Percentiles rank a stretch among this genome's conserved stretches.
phyloP scores from a whole-genome alignment of 495 filamentous ascomycete genomes.

The Aspergillus cavernicola region DNA sequence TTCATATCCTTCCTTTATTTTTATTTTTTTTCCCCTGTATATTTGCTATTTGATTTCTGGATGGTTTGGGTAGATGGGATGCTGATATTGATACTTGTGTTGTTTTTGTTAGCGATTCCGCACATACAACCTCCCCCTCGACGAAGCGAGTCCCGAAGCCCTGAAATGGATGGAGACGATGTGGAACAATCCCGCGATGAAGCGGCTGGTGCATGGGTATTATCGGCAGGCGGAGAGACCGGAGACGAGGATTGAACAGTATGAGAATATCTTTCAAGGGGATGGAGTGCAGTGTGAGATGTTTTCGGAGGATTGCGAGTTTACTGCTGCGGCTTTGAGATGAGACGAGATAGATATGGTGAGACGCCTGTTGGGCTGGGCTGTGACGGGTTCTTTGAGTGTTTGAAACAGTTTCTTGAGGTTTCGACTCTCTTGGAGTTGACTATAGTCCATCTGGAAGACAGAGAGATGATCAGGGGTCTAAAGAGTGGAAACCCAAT shows the following conservation, averaged over 20 bases:
- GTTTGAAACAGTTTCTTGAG: too few relatives aligned
- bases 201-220: conserved; percentile 29
- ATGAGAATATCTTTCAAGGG: conserved; percentile 40
- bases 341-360: too few relatives aligned
- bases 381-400: too few relatives aligned
- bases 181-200: conserved; percentile 43
- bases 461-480: too few relatives aligned
- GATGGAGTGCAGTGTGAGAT: conserved; percentile 30
- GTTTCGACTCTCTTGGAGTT: too few relatives aligned
- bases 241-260: conserved; percentile 31
- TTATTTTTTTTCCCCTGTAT: neutral
- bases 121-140: conserved; percentile 40
- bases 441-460: too few relatives aligned
- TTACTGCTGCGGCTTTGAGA: conserved; percentile 13
- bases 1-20: neutral
- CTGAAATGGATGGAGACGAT: conserved; percentile 44
- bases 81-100: too few relatives aligned
- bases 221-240: conserved; percentile 38
- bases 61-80: too few relatives aligned
- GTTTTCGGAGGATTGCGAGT: conserved; percentile 40
- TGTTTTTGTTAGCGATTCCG: conserved; percentile 37
- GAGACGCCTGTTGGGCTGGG: too few relatives aligned
- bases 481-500: too few relatives aligned
- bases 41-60: neutral
- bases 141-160: conserved; percentile 31